Evolutionary conservation across 768 basidiomycete species (phyloP).

Genomic region (Gymnopilus dilepis): DNA sequence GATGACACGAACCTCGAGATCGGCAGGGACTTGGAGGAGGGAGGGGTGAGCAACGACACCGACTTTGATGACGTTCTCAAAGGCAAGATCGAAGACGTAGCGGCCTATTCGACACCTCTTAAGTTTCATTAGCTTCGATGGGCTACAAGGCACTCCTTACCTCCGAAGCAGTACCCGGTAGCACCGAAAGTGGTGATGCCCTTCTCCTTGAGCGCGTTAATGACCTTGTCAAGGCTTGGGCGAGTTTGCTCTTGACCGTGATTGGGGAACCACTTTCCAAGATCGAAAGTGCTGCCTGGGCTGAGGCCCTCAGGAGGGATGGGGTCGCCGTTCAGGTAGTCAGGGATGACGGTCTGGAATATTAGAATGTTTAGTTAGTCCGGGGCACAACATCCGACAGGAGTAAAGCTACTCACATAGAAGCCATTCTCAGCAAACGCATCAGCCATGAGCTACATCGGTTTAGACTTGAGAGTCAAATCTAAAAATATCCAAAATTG

Average conservation of each 20-base stretch:
- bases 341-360: slow-evolving; percentile 42
- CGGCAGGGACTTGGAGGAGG: slow-evolving; percentile 57
- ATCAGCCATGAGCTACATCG: slow-evolving; percentile 42
- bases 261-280: slow-evolving; percentile 46
- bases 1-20: slow-evolving; percentile 57
- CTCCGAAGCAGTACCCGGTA: slow-evolving; percentile 76
- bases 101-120: slow-evolving; percentile 41
- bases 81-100: slow-evolving; percentile 66
- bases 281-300: slow-evolving; percentile 42
- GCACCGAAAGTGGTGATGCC: slow-evolving; percentile 65
- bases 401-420: slow-evolving; percentile 34
- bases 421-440: slow-evolving; percentile 53
- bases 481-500: neutral
- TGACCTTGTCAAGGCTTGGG: slow-evolving; percentile 58
- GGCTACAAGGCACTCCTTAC: slow-evolving; percentile 30
- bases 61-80: slow-evolving; percentile 55
- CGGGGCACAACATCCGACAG: neutral
- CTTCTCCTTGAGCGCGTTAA: slow-evolving; percentile 57
- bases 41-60: slow-evolving; percentile 66
- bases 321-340: slow-evolving; percentile 49
- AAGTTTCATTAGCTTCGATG: neutral
- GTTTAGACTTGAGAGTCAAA: slow-evolving; percentile 1
- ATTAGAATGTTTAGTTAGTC: neutral
- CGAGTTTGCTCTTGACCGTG: slow-evolving; percentile 49
- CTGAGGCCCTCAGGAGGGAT: slow-evolving; percentile 41